Percentiles rank a stretch among this genome's conserved stretches.
Evolutionary conservation across 208 protist species (phyloP).

Genomic region (Trichomonas gallinae): DNA sequence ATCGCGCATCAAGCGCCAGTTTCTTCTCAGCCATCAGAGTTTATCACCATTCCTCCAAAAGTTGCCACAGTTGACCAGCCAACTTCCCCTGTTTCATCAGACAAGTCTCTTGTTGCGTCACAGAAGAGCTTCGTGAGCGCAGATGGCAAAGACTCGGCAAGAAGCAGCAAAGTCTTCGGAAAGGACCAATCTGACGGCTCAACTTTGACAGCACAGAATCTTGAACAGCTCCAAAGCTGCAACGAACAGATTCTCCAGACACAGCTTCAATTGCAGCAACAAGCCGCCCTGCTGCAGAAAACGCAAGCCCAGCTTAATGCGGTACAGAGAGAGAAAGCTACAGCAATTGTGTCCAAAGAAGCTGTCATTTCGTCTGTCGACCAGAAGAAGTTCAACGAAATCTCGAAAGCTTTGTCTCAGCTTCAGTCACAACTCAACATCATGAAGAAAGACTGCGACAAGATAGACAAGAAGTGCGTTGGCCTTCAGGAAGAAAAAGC

Average conservation of each 20-base stretch:
- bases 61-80: not conserved
- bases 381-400: not conserved
- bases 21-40: not conserved
- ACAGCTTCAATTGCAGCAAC: not conserved
- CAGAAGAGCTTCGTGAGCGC: not conserved
- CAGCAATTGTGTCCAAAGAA: not conserved
- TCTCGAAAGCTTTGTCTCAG: not conserved
- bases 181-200: too few relatives aligned
- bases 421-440: not conserved
- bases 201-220: not conserved
- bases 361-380: not conserved
- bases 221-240: not conserved
- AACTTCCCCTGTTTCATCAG: not conserved
- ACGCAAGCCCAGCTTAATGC: not conserved
- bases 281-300: not conserved
- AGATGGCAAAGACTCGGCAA: not conserved
- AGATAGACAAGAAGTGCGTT: not conserved
- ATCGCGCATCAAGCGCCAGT: not conserved
- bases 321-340: not conserved
- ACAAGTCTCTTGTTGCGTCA: not conserved
- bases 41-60: not conserved
- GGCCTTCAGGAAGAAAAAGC: not conserved
- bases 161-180: not conserved
- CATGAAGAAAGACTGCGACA: not conserved
- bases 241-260: not conserved